These are phyloP conservation scores for Bruguiera sexangula DNA, from an alignment of 345 rosid species.

Conservation along the genomic window DNA sequence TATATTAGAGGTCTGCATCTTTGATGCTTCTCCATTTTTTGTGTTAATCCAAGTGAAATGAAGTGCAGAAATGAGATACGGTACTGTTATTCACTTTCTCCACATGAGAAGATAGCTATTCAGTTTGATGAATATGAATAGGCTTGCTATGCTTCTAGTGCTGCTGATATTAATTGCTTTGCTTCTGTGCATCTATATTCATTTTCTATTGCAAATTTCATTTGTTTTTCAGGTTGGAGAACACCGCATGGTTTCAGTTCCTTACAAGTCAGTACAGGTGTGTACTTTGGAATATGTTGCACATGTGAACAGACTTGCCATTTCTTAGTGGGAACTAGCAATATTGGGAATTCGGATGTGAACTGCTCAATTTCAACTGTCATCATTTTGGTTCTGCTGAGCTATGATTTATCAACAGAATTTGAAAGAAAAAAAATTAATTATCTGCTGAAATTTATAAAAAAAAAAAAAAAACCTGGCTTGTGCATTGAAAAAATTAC, in stretches of 20 bases:
- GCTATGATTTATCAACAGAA: neutral
- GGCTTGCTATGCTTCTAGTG: neutral
- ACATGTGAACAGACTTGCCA: neutral
- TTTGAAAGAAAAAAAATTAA: neutral
- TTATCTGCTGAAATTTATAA: neutral
- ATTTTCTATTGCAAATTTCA: slow-evolving; percentile 24
- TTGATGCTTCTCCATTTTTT: slow-evolving; percentile 6
- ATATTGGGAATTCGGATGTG: neutral
- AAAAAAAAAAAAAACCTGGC: neutral
- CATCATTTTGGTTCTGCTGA: neutral
- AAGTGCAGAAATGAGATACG: neutral
- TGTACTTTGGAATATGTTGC: neutral
- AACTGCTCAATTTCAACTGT: neutral
- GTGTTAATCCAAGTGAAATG: slow-evolving; percentile 3
- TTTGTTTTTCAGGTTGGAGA: slow-evolving; percentile 71
- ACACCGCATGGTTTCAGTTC: slow-evolving; percentile 62
- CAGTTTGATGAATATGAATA: neutral
- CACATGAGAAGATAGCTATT: neutral
- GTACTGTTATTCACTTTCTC: neutral
- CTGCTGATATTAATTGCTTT: slow-evolving; percentile 5
- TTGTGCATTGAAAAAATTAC: too few relatives aligned
- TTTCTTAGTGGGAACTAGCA: neutral
- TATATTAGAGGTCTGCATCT: neutral
- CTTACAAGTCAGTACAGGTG: slow-evolving; percentile 84
- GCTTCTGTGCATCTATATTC: slow-evolving; percentile 16